A percentile compares a stretch with the other conserved stretches of the same genome.
phyloP scores from a whole-genome alignment of 2,329 filamentous ascomycete genomes.

The Nemania abortiva region DNA sequence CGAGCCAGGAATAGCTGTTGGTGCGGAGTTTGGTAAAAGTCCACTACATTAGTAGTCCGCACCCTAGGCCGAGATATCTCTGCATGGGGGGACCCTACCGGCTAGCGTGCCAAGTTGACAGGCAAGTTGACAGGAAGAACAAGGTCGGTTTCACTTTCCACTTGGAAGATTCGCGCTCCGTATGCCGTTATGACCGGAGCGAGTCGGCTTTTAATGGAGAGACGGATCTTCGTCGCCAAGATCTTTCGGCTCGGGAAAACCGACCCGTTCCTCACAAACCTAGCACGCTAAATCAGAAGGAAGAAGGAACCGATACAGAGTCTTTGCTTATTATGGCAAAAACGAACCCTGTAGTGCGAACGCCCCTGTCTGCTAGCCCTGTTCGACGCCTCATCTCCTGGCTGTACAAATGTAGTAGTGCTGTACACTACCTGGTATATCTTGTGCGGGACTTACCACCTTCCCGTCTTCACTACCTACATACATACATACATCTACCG shows the following conservation, averaged over 20 bases:
- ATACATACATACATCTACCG: background rate
- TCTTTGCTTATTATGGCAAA: slow-evolving; percentile 13
- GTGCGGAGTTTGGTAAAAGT: background rate
- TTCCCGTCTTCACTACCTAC: background rate
- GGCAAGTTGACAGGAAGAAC: background rate
- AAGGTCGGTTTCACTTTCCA: background rate
- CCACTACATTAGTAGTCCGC: background rate
- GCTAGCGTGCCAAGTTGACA: background rate
- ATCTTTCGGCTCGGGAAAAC: slow-evolving; percentile 17
- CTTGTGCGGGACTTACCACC: background rate
- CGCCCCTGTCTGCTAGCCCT: slow-evolving; percentile 3
- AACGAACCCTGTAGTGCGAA: background rate
- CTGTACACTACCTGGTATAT: background rate
- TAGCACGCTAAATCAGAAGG: slow-evolving; percentile 17
- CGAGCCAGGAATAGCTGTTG: background rate
- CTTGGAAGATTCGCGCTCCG: background rate
- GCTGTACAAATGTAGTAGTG: background rate
- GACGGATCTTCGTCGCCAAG: slow-evolving; percentile 20
- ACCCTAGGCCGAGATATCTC: background rate
- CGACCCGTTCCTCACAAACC: slow-evolving; percentile 12
- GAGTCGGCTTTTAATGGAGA: slow-evolving; percentile 27
- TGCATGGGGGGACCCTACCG: background rate
- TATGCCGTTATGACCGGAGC: slow-evolving; percentile 14
- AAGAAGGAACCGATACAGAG: slow-evolving; percentile 5
- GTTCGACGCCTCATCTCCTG: too few species aligned